These are phyloP conservation scores for Blastomyces parvus DNA, from an alignment of 2,329 filamentous ascomycete genomes.

Conservation along the genomic window DNA sequence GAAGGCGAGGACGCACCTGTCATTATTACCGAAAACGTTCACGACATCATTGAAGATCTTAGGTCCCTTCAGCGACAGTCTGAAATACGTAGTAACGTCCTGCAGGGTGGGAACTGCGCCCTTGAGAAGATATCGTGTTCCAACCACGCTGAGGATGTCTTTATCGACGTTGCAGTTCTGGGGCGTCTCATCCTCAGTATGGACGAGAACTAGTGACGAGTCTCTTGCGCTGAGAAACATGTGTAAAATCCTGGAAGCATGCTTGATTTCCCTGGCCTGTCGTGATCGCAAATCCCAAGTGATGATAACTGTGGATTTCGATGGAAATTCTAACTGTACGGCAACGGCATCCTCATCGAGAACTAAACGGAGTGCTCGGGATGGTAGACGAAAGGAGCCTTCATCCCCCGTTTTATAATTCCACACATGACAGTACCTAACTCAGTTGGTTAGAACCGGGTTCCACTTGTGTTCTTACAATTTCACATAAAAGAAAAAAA, in stretches of 20 bases:
- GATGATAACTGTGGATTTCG: constrained; percentile 2
- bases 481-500: neutral
- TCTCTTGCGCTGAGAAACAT: constrained; percentile 3
- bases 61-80: neutral
- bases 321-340: constrained; percentile 13
- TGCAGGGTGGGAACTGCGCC: neutral
- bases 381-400: constrained; percentile 23
- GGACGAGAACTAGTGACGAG: neutral
- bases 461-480: neutral
- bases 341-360: constrained; percentile 19
- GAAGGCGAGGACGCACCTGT: neutral
- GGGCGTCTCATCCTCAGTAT: neutral
- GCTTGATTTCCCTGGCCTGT: constrained; percentile 7
- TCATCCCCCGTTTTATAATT: constrained; percentile 18
- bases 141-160: neutral
- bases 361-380: constrained; percentile 14
- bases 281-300: constrained; percentile 21
- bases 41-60: neutral
- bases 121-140: neutral
- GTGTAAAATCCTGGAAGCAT: constrained; percentile 2
- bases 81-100: neutral
- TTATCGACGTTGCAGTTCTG: neutral
- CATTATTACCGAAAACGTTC: neutral
- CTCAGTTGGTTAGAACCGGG: neutral
- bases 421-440: constrained; percentile 28